Conservation (phyloP, 257 asterid species). For the Solanum sitiens region DNA sequence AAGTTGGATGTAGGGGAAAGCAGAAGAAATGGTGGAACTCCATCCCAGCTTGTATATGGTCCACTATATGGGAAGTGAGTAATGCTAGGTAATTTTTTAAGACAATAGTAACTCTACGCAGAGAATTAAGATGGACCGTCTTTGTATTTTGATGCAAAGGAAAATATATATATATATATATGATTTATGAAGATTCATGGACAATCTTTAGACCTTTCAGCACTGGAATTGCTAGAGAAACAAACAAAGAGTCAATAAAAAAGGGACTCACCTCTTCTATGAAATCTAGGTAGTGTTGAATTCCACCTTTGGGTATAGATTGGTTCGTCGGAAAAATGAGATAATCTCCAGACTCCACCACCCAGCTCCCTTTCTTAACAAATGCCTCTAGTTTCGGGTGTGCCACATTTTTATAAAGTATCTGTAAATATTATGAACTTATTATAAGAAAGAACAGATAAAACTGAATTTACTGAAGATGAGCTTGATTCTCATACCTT, state of each 20-base stretch:
- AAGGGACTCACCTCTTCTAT: constrained; percentile 66
- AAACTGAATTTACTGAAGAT: not conserved
- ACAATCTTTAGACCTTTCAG: not conserved
- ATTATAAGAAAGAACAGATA: constrained; percentile 1
- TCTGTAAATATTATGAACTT: constrained; percentile 28
- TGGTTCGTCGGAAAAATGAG: constrained; percentile 57
- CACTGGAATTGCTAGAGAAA: not conserved
- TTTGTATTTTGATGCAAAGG: not conserved
- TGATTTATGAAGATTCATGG: not conserved
- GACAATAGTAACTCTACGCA: not conserved
- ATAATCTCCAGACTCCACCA: constrained; percentile 68
- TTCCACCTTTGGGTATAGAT: constrained; percentile 54
- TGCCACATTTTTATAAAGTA: constrained; percentile 70
- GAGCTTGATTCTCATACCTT: constrained; percentile 35
- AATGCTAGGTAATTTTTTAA: not conserved
- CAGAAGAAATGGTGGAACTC: not conserved
- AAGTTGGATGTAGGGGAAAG: not conserved
- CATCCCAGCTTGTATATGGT: not conserved
- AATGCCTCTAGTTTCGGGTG: constrained; percentile 81
- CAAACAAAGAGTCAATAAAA: not conserved
- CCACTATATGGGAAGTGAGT: not conserved
- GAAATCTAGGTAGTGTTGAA: constrained; percentile 74
- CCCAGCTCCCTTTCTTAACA: constrained; percentile 62
- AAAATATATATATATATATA: not conserved
- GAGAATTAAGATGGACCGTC: not conserved